Base-by-base conservation (phyloP, 129 eudicot species). In the Arctium lappa region DNA sequence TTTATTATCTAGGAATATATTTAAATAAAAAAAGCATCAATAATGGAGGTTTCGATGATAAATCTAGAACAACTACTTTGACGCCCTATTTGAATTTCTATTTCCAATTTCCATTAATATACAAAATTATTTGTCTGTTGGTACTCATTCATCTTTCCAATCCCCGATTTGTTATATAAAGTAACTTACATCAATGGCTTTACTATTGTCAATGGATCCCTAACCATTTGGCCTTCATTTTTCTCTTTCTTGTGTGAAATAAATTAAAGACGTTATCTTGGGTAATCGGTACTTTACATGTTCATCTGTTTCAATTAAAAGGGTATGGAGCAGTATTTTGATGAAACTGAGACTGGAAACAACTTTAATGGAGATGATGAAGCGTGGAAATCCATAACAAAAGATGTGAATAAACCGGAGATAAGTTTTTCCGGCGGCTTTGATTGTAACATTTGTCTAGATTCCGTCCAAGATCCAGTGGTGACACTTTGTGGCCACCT, bases 361-460 rank as follows among this genome's bases (percentile, higher is more conserved):
- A 60, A 6, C 29, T 13, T 60, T 16, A 60, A 60, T n/a, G 29
- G 68, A 60, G 68, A 15, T 60, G 68, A 60, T 60, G 68, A n/a
- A 60, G 5, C 68, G 6, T 60, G 8, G 8, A 60, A 60, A 60
- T n/a, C 68, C 29, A 60, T 8, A 1, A 8, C 22, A 16, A 66
- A 66, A 66, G 9, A 5, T 8, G 34, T 5, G 29, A 60, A 16
- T 60, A 60, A 60, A n/a, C 71, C 71, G 34, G 33, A 66, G 5
- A 27, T 4, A 22, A 8, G 68, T 16, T 60, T 60, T 2, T 76
- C 89, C 0, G 78, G 72, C 29, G 83, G 88, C 13, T 91, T 93
- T n/a, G 95, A 93, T 10, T 93, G 97, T 84, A 93, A 93, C 75
- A 93, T 93, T 3, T 93, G 97, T 85, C 86, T 93, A 15, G 97